Conservation (phyloP, 495 filamentous ascomycete genomes). For the Geopyxis carbonaria region DNA sequence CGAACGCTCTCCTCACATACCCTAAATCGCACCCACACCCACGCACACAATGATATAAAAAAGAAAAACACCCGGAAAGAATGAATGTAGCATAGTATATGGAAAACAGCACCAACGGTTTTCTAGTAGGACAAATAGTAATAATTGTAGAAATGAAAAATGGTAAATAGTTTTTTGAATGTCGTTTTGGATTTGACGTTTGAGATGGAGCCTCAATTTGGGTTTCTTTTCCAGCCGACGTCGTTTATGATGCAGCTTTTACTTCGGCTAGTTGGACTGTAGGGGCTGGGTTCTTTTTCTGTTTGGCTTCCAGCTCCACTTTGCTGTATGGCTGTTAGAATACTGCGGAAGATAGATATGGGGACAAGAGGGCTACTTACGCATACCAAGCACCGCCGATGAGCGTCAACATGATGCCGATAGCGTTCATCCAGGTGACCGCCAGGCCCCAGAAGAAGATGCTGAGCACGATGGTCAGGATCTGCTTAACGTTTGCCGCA, state of each 20-base stretch:
- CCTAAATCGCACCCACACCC: too few relatives aligned
- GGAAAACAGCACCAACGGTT: too few relatives aligned
- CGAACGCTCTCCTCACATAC: too few relatives aligned
- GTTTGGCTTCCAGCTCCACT: conserved; percentile 21
- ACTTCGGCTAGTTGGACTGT: conserved; percentile 14
- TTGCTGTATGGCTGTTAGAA: conserved; percentile 2
- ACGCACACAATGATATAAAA: too few relatives aligned
- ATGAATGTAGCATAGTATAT: too few relatives aligned
- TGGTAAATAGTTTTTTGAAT: too few relatives aligned
- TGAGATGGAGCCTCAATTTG: too few relatives aligned
- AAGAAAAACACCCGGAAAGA: too few relatives aligned
- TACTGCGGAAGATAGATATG: background rate
- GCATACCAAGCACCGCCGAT: conserved; percentile 34
- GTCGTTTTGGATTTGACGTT: too few relatives aligned
- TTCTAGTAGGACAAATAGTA: too few relatives aligned
- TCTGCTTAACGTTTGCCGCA: conserved; percentile 42
- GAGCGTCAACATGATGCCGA: conserved; percentile 32
- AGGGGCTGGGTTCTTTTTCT: conserved; percentile 2
- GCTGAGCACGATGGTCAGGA: conserved; percentile 37
- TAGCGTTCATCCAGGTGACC: conserved; percentile 31
- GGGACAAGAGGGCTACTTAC: background rate
- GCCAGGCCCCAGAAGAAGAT: conserved; percentile 35
- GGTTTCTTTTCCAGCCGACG: too few relatives aligned
- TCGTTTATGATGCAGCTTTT: conserved; percentile 17
- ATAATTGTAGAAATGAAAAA: too few relatives aligned